phyloP scores from a whole-genome alignment of 2,329 filamentous ascomycete species.

The Monilinia aucupariae region DNA sequence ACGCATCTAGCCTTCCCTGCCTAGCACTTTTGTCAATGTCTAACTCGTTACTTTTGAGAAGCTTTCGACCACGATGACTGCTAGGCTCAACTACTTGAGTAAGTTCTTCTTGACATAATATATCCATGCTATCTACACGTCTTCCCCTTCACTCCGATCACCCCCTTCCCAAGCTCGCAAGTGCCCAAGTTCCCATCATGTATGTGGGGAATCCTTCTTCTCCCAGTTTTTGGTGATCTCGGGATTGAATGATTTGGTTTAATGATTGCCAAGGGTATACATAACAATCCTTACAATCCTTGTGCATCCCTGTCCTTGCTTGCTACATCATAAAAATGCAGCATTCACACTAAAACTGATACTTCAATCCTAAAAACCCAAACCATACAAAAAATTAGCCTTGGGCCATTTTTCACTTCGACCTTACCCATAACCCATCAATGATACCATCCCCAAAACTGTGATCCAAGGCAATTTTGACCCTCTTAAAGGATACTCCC shows the following conservation, averaged over 20 bases:
- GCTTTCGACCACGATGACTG: too few species aligned
- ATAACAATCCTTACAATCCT: neutral
- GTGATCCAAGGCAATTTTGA: neutral
- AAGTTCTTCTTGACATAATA: neutral
- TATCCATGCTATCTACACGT: too few species aligned
- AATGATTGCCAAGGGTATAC: neutral
- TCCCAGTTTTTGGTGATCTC: neutral
- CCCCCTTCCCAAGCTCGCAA: neutral
- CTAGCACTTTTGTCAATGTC: neutral
- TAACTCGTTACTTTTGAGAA: neutral
- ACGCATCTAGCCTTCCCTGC: neutral
- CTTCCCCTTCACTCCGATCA: neutral
- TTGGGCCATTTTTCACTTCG: neutral
- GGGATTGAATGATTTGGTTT: neutral
- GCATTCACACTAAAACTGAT: neutral
- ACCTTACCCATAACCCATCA: neutral
- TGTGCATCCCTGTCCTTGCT: neutral
- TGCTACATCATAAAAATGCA: neutral
- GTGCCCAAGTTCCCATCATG: too few species aligned
- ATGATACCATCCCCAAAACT: neutral
- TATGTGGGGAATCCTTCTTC: neutral
- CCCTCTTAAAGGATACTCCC: slow-evolving; percentile 1
- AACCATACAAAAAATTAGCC: neutral
- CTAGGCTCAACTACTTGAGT: neutral
- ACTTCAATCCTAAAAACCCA: neutral